These are phyloP conservation scores for Phyllostachys edulis DNA, from an alignment of 176 grass and related monocot species.

Conservation along the genomic window DNA sequence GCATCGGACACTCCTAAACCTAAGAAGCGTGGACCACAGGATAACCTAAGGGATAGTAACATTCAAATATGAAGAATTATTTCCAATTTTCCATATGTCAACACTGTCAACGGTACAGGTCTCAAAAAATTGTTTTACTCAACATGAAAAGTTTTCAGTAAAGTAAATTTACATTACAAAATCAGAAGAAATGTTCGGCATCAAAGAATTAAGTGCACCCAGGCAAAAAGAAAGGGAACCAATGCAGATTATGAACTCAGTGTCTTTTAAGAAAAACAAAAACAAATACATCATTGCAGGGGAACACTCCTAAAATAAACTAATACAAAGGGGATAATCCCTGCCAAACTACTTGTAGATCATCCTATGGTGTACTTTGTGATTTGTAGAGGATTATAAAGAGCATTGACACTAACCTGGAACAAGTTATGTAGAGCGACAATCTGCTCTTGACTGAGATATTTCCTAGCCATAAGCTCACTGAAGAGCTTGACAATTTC, in stretches of 20 bases:
- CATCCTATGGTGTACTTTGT: background rate
- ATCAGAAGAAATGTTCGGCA: background rate
- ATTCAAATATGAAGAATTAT: background rate
- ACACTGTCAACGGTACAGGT: background rate
- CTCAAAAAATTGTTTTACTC: background rate
- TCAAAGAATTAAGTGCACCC: background rate
- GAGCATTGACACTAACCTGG: slow-evolving; percentile 56
- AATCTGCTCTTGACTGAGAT: slow-evolving; percentile 73
- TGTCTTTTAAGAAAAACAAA: background rate
- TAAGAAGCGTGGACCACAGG: background rate
- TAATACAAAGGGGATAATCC: background rate
- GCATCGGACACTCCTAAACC: background rate
- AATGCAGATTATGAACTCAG: background rate
- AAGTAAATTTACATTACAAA: background rate
- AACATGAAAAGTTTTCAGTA: background rate
- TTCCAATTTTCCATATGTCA: background rate
- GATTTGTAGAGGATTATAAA: slow-evolving; percentile 3
- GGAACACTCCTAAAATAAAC: too few relatives aligned
- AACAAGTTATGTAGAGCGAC: slow-evolving; percentile 73
- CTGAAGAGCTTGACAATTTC: slow-evolving; percentile 83
- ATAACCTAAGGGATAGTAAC: background rate
- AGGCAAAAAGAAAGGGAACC: background rate
- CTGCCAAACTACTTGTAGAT: background rate
- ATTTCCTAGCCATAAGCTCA: slow-evolving; percentile 63
- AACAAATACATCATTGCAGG: background rate